Evolutionary conservation across 495 filamentous ascomycete genomes (phyloP), one percentile per base, ranked within the genome.

Genomic region (Aspergillus egyptiacus): DNA sequence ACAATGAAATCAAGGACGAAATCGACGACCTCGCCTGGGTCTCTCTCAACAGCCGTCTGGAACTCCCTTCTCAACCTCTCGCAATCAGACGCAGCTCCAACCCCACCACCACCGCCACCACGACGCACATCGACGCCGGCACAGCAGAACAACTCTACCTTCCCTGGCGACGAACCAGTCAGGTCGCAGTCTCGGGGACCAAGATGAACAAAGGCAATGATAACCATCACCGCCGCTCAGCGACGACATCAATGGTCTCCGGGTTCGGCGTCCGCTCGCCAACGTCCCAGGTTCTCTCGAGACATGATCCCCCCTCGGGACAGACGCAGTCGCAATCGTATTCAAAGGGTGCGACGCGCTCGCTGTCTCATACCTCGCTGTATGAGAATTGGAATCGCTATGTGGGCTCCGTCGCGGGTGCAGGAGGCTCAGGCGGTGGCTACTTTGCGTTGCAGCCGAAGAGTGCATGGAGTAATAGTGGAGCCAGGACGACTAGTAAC

Each of bases 1-100:
- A 51, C 23, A 50, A 55, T 8, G 59, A 67, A 46, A 56, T 41
- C 25, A 52, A 51, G 19, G 51, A 55, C 10, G 59, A 67, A 46
- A 56, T 70, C 57, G 83, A 88, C 25, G 81, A 87, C 35, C 68
- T 65, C 9, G 70, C 79, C 15, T 94, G 87, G 88, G 73, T 85
- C 10, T 81, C 75, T 22, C 77, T 90, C 58, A 91, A 90, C 53
- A 78, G 81, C 5, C 75, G 86, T 17, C 73, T 89, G 1, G 82
- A 89, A 48, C 67, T 90, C 5, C 85, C 84, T 11, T 72, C 69
- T 0, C 68, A 66, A 22, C 55, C 64, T 1, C 35, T 72, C 0
- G 55, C 54, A 2, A 36, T 61, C n/a, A 54, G 57, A 23, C 41
- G 51, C 27, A 48, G 48, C 22, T 53, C 33, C 1, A 49, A 57